Evolutionary conservation across 108 stramenopile genomes (phyloP).

Genomic region (Discostella stelligeroides): DNA sequence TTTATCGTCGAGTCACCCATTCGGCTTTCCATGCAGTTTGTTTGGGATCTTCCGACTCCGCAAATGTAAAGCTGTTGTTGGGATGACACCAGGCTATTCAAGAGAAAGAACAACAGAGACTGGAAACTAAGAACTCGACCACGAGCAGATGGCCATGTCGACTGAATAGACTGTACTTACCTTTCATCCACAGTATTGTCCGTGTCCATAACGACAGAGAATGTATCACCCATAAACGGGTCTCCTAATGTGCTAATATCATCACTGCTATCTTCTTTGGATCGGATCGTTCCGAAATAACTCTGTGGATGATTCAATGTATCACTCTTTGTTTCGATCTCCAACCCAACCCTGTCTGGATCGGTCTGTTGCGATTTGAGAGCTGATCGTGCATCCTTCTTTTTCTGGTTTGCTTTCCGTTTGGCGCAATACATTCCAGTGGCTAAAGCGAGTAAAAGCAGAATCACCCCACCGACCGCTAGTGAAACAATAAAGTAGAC

Average conservation of each 20-base stretch:
- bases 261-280: constrained; percentile 44
- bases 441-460: neutral
- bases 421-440: neutral
- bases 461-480: constrained; percentile 21
- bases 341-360: constrained; percentile 6
- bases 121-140: neutral
- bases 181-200: constrained; percentile 43
- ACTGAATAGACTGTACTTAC: too few relatives aligned
- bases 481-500: constrained; percentile 15
- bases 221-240: constrained; percentile 69
- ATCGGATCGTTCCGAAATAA: constrained; percentile 50
- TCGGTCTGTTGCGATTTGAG: too few relatives aligned
- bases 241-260: constrained; percentile 86
- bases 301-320: neutral
- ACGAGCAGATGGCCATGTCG: too few relatives aligned
- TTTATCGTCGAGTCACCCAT: constrained; percentile 36
- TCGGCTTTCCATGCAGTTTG: constrained; percentile 17
- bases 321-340: constrained; percentile 5
- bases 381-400: too few relatives aligned
- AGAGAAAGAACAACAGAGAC: neutral
- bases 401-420: too few relatives aligned
- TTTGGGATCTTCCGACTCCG: constrained; percentile 28
- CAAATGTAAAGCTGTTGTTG: constrained; percentile 25
- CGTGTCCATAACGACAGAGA: constrained; percentile 23
- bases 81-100: constrained; percentile 27